phyloP scores from a whole-genome alignment of 345 rosid species.

The Populus davidiana region DNA sequence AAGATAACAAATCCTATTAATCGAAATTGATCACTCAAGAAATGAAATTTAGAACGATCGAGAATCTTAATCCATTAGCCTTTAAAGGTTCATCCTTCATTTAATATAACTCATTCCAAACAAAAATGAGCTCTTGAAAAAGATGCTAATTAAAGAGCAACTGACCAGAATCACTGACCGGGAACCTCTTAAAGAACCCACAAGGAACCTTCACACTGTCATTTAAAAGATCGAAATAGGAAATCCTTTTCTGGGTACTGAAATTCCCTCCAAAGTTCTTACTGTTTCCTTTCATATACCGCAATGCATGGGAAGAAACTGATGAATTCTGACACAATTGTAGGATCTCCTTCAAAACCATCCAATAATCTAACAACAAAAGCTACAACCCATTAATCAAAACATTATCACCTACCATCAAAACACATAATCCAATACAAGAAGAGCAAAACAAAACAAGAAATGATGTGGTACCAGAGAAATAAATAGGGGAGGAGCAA shows the following conservation, averaged over 20 bases:
- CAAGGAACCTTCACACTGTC: background rate
- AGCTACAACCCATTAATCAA: constrained; percentile 7
- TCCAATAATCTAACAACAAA: constrained; percentile 51
- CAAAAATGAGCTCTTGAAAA: background rate
- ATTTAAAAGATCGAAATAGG: constrained; percentile 47
- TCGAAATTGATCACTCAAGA: no score
- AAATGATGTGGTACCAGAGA: constrained; percentile 46
- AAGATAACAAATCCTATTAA: background rate
- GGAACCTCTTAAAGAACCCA: constrained; percentile 67
- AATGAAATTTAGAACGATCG: no score
- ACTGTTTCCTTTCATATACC: constrained; percentile 47
- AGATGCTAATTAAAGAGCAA: constrained; percentile 9
- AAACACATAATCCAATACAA: background rate
- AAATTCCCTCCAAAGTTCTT: constrained; percentile 71
- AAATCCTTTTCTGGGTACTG: constrained; percentile 45
- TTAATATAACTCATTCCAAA: background rate
- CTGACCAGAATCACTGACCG: constrained; percentile 61
- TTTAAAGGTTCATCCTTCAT: no score
- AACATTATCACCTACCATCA: background rate
- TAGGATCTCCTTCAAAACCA: constrained; percentile 48
- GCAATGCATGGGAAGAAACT: constrained; percentile 31
- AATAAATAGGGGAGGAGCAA: constrained; percentile 65
- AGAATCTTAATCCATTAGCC: no score
- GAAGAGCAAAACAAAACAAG: background rate
- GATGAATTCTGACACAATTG: constrained; percentile 37